These are phyloP conservation scores for Pseudopyricularia cyperi DNA, from an alignment of 2,329 filamentous ascomycete genomes.

Conservation along the genomic window DNA sequence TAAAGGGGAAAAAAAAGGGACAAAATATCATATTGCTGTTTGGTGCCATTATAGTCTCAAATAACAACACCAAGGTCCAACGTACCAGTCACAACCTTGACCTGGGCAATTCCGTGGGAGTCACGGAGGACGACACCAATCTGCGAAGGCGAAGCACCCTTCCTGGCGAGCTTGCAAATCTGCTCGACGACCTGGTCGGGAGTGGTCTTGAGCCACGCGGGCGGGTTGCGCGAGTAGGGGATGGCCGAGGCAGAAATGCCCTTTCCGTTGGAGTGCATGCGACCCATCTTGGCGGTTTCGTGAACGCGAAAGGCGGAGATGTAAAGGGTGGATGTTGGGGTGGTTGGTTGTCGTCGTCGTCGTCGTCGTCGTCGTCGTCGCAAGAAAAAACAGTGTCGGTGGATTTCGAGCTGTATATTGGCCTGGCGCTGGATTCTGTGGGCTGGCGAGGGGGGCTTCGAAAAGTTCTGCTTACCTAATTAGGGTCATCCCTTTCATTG, in stretches of 20 bases:
- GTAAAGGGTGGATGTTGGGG: background rate
- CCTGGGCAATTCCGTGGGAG: conserved; percentile 94
- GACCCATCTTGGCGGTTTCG: conserved; percentile 63
- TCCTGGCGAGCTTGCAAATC: conserved; percentile 98
- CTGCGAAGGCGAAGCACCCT: conserved; percentile 96
- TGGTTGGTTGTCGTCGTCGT: background rate
- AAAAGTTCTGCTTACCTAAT: conserved; percentile 27
- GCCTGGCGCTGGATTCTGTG: conserved; percentile 1
- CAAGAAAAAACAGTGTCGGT: background rate
- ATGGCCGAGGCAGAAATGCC: conserved; percentile 92
- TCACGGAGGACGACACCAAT: conserved; percentile 98
- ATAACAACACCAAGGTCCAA: conserved; percentile 3
- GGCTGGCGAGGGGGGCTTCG: conserved; percentile 7
- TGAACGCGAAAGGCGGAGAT: conserved; percentile 2
- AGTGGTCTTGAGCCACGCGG: conserved; percentile 97
- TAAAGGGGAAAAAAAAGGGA: conserved; percentile 14
- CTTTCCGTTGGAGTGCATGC: conserved; percentile 99
- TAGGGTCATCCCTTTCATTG: conserved; percentile 21
- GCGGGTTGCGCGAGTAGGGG: conserved; percentile 88
- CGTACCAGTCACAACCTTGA: conserved; percentile 93
- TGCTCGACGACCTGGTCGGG: conserved; percentile 97
- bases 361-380: background rate
- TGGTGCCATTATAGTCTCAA: background rate
- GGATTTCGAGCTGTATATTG: background rate
- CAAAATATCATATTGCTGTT: conserved; percentile 14